A percentile compares a stretch with the other conserved stretches of the same genome.
Evolutionary conservation across 345 rosid species (phyloP).

Genomic region (Aethionema arabicum): DNA sequence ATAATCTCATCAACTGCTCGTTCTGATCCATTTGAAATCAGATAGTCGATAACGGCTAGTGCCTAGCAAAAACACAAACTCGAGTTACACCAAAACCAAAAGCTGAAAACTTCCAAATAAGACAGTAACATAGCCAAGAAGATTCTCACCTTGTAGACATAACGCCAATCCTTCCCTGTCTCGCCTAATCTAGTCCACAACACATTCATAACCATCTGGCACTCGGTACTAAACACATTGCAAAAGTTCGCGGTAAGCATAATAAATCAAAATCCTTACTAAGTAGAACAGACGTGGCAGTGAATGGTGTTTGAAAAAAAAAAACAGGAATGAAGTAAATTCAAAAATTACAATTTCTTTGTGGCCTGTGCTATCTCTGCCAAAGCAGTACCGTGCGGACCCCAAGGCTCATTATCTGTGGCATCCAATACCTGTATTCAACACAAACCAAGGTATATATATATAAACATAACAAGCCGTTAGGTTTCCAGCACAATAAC

Average conservation of each 20-base stretch:
- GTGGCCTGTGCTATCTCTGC: conserved; percentile 94
- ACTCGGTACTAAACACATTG: conserved; percentile 65
- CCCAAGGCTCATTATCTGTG: conserved; percentile 98
- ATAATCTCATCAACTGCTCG: conserved; percentile 96
- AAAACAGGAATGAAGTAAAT: conserved; percentile 8
- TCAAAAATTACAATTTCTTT: conserved; percentile 67
- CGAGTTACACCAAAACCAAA: conserved; percentile 5
- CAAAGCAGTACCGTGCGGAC: conserved; percentile 93
- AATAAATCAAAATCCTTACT: conserved; percentile 6
- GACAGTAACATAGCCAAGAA: conserved; percentile 14
- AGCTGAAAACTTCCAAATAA: conserved; percentile 2
- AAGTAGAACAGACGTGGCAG: background rate
- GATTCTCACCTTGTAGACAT: conserved; percentile 79
- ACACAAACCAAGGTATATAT: conserved; percentile 4
- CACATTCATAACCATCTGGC: conserved; percentile 93
- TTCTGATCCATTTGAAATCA: conserved; percentile 94
- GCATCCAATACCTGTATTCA: conserved; percentile 86
- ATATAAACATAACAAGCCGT: background rate
- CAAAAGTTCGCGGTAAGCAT: conserved; percentile 26
- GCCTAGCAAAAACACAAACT: conserved; percentile 50
- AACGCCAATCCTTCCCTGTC: conserved; percentile 97
- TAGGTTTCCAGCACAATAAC: too few species aligned
- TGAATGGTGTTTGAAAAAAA: conserved; percentile 6
- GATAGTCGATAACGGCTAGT: conserved; percentile 85
- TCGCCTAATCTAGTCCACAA: conserved; percentile 88